Conservation (phyloP, 164 flowering plant species). For the Magnolia kwangsiensis region DNA sequence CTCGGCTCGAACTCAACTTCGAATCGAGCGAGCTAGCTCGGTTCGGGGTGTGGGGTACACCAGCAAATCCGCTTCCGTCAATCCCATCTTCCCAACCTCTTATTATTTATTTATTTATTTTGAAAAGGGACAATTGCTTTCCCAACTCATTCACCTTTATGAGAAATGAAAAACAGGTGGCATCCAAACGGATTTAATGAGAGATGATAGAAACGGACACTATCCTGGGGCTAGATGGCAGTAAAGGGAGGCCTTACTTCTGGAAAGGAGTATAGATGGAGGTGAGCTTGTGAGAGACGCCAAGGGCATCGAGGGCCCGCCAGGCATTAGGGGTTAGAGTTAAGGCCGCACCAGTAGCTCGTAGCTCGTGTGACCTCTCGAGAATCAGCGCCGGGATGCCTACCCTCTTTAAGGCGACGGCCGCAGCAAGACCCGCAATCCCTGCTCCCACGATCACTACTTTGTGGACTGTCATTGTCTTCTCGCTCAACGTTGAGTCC, state of each 20-base stretch:
- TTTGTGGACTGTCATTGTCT: slow-evolving; percentile 2
- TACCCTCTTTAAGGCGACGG: slow-evolving; percentile 18
- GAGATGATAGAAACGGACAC: too few relatives aligned
- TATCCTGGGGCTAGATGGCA: too few relatives aligned
- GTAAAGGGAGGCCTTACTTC: slow-evolving; percentile 15
- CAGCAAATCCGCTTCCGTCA: too few relatives aligned
- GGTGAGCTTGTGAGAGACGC: slow-evolving; percentile 38
- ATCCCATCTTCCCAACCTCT: too few relatives aligned
- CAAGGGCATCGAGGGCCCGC: slow-evolving; percentile 34
- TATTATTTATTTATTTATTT: too few relatives aligned
- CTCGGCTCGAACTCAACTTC: too few relatives aligned
- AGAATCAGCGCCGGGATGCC: slow-evolving; percentile 21
- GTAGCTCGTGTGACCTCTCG: slow-evolving; percentile 18
- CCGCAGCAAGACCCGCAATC: slow-evolving; percentile 30
- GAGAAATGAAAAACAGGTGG: too few relatives aligned
- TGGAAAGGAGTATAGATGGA: slow-evolving; percentile 17
- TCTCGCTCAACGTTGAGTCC: not conserved
- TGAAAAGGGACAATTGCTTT: too few relatives aligned
- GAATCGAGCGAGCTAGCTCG: too few relatives aligned
- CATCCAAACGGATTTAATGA: too few relatives aligned
- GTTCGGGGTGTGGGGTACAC: too few relatives aligned
- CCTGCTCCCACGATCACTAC: slow-evolving; percentile 35
- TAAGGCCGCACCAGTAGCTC: slow-evolving; percentile 33
- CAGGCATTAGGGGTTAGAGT: slow-evolving; percentile 33
- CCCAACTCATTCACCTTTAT: too few relatives aligned